Conservation (phyloP, 306 rosid genomes). For the Casuarina glauca region DNA sequence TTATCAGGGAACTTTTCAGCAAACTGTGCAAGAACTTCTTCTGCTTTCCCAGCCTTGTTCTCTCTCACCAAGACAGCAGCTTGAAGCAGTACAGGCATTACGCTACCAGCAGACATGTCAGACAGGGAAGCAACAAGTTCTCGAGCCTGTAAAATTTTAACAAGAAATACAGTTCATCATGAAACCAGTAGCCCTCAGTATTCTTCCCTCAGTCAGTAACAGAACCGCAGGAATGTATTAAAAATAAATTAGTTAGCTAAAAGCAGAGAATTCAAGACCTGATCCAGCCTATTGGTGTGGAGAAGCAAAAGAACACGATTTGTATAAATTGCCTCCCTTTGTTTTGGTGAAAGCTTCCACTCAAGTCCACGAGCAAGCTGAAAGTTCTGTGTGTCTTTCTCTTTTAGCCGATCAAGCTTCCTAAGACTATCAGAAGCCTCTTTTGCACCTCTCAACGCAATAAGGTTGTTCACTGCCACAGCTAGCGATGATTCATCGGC, state of each 20-base stretch:
- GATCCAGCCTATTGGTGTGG: slow-evolving; percentile 87
- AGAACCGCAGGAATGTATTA: slow-evolving; percentile 1
- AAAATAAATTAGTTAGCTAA: slow-evolving; percentile 6
- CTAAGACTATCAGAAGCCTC: slow-evolving; percentile 92
- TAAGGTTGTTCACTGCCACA: slow-evolving; percentile 89
- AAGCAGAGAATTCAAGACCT: slow-evolving; percentile 48
- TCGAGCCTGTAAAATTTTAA: slow-evolving; percentile 59
- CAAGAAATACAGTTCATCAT: slow-evolving; percentile 29
- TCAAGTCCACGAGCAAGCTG: slow-evolving; percentile 71
- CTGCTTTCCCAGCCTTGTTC: slow-evolving; percentile 89
- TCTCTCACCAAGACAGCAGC: slow-evolving; percentile 90
- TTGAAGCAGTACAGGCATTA: slow-evolving; percentile 71
- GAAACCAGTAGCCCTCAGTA: slow-evolving; percentile 16
- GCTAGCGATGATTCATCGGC: slow-evolving; percentile 87
- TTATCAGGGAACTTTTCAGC: slow-evolving; percentile 78
- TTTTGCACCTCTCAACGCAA: slow-evolving; percentile 78
- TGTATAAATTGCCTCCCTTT: slow-evolving; percentile 74
- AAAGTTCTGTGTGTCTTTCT: slow-evolving; percentile 68
- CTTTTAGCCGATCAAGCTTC: slow-evolving; percentile 89
- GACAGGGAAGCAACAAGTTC: slow-evolving; percentile 78
- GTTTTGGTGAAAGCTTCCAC: slow-evolving; percentile 68
- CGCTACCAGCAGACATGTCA: slow-evolving; percentile 76
- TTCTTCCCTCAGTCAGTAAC: neutral
- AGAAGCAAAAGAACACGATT: slow-evolving; percentile 87
- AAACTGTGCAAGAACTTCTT: slow-evolving; percentile 76